These are phyloP conservation scores for Nemania abortiva DNA, from an alignment of 2,329 filamentous ascomycete species.

Conservation along the genomic window DNA sequence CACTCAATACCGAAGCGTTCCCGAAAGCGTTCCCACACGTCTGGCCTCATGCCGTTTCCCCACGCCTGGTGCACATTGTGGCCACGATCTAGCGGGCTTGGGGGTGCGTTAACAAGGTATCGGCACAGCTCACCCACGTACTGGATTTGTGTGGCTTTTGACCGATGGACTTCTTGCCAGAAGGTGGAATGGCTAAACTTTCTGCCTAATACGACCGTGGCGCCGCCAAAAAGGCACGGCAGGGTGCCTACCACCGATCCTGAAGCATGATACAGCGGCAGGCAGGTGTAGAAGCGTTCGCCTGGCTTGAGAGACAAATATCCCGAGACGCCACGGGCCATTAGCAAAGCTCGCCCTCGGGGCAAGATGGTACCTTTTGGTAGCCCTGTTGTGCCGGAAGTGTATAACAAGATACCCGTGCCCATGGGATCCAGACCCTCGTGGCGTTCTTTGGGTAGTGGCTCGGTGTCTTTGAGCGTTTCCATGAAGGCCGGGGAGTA, in stretches of 20 bases:
- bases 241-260: slow-evolving; percentile 68
- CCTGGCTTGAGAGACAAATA: slow-evolving; percentile 43
- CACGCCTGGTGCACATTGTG: slow-evolving; percentile 70
- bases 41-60: slow-evolving; percentile 75
- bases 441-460: slow-evolving; percentile 67
- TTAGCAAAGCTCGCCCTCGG: slow-evolving; percentile 52
- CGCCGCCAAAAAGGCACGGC: slow-evolving; percentile 61
- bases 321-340: slow-evolving; percentile 35
- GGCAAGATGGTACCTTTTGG: slow-evolving; percentile 77
- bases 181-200: slow-evolving; percentile 77
- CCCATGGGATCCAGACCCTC: slow-evolving; percentile 61
- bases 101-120: slow-evolving; percentile 77
- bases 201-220: slow-evolving; percentile 70
- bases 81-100: slow-evolving; percentile 67
- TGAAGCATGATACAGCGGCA: slow-evolving; percentile 82
- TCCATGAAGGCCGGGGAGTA: slow-evolving; percentile 61
- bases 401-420: slow-evolving; percentile 75
- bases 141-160: slow-evolving; percentile 74
- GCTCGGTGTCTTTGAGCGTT: slow-evolving; percentile 57
- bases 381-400: slow-evolving; percentile 79
- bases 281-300: slow-evolving; percentile 79
- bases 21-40: slow-evolving; percentile 74
- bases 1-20: slow-evolving; percentile 71
- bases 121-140: slow-evolving; percentile 84
- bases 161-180: slow-evolving; percentile 77